A percentile compares a stretch with the other conserved stretches of the same genome.
Conservation (phyloP, 1,284 basidiomycete genomes). For the Cryptococcus amylolentus region DNA sequence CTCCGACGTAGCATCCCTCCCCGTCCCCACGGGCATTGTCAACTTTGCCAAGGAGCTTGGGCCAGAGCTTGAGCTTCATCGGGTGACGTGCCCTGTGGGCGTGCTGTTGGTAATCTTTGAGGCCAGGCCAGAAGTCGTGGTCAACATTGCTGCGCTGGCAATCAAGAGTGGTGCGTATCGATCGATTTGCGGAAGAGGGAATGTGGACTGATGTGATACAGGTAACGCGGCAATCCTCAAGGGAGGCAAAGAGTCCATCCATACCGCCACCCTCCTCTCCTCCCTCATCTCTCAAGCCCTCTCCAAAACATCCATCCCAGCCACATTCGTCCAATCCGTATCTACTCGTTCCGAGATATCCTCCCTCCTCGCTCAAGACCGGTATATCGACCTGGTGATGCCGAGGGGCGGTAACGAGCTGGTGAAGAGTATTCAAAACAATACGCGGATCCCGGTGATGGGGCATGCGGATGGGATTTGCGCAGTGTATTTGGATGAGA, state of each 20-base stretch:
- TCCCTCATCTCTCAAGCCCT: constrained; percentile 77
- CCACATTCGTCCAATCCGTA: constrained; percentile 83
- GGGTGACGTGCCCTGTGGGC: constrained; percentile 94
- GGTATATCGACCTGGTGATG: constrained; percentile 94
- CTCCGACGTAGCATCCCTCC: constrained; percentile 75
- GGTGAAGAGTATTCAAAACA: constrained; percentile 82
- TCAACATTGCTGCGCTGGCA: constrained; percentile 93
- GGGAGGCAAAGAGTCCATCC: constrained; percentile 88
- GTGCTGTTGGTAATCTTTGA: constrained; percentile 97
- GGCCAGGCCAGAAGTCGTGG: constrained; percentile 93
- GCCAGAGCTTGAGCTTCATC: constrained; percentile 80
- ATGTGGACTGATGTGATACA: constrained; percentile 28
- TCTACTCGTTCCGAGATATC: constrained; percentile 91
- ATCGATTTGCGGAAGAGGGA: constrained; percentile 1
- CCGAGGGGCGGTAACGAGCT: constrained; percentile 91
- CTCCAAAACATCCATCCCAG: constrained; percentile 66
- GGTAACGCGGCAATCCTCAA: constrained; percentile 94
- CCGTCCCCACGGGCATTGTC: constrained; percentile 81
- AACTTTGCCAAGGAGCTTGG: constrained; percentile 86
- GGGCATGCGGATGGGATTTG: constrained; percentile 97
- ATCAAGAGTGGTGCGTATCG: constrained; percentile 80
- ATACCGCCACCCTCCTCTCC: constrained; percentile 71
- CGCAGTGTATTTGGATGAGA: constrained; percentile 80
- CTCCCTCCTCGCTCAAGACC: constrained; percentile 76
- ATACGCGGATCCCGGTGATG: constrained; percentile 94